Percentiles rank a stretch among this genome's conserved stretches.
Evolutionary conservation across 192 early-diverging fungal species (phyloP).

Genomic region (Polychytrium aggregatum): DNA sequence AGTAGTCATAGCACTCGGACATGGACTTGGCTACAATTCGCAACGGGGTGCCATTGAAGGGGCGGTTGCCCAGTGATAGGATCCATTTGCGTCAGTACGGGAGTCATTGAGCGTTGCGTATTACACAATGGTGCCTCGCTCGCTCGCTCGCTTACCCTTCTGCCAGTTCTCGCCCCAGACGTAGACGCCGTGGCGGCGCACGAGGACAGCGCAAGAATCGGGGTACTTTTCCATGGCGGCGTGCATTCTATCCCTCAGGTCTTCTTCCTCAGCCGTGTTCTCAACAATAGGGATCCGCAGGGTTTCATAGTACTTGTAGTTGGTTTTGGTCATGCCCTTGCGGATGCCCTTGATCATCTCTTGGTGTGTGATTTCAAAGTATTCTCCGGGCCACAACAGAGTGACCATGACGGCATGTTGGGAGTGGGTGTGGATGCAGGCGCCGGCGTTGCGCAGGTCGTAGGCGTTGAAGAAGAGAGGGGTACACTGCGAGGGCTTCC

Average conservation of each 20-base stretch:
- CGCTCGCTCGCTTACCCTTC: slow-evolving; percentile 40
- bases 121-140: no score
- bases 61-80: neutral
- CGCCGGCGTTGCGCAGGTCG: slow-evolving; percentile 68
- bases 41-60: no score
- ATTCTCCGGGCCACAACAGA: slow-evolving; percentile 56
- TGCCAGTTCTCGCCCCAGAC: slow-evolving; percentile 96
- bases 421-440: slow-evolving; percentile 96
- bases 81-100: neutral
- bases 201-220: slow-evolving; percentile 87
- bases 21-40: slow-evolving; percentile 82
- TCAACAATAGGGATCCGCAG: slow-evolving; percentile 90
- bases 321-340: slow-evolving; percentile 50
- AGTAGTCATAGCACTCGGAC: slow-evolving; percentile 97
- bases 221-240: slow-evolving; percentile 79
- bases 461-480: slow-evolving; percentile 93
- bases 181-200: slow-evolving; percentile 90
- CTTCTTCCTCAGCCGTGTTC: slow-evolving; percentile 88
- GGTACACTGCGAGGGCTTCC: slow-evolving; percentile 85
- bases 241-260: slow-evolving; percentile 76
- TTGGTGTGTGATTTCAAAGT: slow-evolving; percentile 85
- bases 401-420: slow-evolving; percentile 92
- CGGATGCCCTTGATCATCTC: slow-evolving; percentile 99
- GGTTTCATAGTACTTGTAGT: slow-evolving; percentile 67
- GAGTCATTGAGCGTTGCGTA: no score